Conservation (phyloP, 306 rosid species). For the Quercus agrifolia region DNA sequence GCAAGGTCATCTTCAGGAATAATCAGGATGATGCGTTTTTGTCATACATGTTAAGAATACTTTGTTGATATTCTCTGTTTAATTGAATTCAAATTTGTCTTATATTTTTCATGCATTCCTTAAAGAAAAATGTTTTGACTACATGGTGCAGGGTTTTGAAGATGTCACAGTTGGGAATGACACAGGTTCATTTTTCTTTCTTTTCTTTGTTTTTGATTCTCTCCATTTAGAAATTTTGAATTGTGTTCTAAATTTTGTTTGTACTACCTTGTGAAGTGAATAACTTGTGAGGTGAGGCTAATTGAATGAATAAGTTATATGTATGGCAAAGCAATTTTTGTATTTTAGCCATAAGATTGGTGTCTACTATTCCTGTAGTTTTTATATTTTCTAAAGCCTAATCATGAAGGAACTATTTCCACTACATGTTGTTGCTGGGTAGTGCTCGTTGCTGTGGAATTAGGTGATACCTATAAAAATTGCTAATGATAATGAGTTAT, state of each 20-base stretch:
- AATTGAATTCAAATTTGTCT: neutral
- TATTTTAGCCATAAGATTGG: neutral
- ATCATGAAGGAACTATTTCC: neutral
- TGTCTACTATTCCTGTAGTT: neutral
- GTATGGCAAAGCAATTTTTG: neutral
- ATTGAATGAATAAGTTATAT: neutral
- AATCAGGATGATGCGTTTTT: neutral
- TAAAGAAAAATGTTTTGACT: slow-evolving; percentile 29
- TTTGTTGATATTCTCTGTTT: neutral
- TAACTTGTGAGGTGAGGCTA: neutral
- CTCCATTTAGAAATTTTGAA: neutral
- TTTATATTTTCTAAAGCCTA: neutral
- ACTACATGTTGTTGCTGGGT: neutral
- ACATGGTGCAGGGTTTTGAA: slow-evolving; percentile 64
- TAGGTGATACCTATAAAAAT: neutral
- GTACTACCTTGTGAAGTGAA: neutral
- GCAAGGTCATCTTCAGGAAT: neutral
- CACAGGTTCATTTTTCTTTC: slow-evolving; percentile 61
- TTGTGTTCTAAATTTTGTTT: neutral
- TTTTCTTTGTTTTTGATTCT: neutral
- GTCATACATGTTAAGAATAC: neutral
- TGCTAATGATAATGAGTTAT: neutral
- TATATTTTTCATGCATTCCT: slow-evolving; percentile 3
- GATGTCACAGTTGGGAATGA: slow-evolving; percentile 44
- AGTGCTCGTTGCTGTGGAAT: neutral